Conservation (phyloP, 495 filamentous ascomycete species). For the Hypoxylon perforatum region DNA sequence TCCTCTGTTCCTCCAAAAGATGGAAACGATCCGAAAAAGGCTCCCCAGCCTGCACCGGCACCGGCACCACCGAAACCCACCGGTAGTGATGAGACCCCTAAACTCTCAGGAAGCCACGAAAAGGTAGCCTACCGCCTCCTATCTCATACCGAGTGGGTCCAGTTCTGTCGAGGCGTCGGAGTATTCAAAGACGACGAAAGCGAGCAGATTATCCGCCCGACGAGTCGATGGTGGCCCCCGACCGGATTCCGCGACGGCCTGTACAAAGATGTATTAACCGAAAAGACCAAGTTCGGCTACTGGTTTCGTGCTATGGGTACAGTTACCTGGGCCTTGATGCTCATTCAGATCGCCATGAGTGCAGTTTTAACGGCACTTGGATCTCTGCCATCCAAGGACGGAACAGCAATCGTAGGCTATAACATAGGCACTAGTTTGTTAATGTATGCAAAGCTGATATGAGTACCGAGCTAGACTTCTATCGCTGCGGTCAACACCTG, state of each 20-base stretch:
- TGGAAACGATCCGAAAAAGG: constrained; percentile 26
- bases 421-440: not conserved
- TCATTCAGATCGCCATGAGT: constrained; percentile 56
- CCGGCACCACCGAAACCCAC: constrained; percentile 26
- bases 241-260: constrained; percentile 57
- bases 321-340: constrained; percentile 55
- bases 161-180: constrained; percentile 57
- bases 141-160: constrained; percentile 55
- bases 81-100: constrained; percentile 17
- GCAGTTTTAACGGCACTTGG: constrained; percentile 59
- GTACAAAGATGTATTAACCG: constrained; percentile 55
- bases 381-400: constrained; percentile 38
- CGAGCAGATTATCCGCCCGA: constrained; percentile 54
- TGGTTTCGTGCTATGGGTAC: constrained; percentile 47
- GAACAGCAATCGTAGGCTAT: constrained; percentile 47
- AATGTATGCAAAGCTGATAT: not conserved
- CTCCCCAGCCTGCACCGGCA: constrained; percentile 25
- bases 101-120: constrained; percentile 14
- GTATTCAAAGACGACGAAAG: constrained; percentile 57
- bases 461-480: constrained; percentile 45
- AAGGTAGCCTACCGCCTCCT: constrained; percentile 50
- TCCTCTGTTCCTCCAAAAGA: constrained; percentile 27
- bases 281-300: constrained; percentile 54
- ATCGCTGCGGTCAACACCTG: constrained; percentile 62
- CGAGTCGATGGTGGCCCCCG: constrained; percentile 56